A percentile compares a stretch with the other conserved stretches of the same genome.
phyloP scores from a whole-genome alignment of 106 monocot species.

The Dendrobium officinale region DNA sequence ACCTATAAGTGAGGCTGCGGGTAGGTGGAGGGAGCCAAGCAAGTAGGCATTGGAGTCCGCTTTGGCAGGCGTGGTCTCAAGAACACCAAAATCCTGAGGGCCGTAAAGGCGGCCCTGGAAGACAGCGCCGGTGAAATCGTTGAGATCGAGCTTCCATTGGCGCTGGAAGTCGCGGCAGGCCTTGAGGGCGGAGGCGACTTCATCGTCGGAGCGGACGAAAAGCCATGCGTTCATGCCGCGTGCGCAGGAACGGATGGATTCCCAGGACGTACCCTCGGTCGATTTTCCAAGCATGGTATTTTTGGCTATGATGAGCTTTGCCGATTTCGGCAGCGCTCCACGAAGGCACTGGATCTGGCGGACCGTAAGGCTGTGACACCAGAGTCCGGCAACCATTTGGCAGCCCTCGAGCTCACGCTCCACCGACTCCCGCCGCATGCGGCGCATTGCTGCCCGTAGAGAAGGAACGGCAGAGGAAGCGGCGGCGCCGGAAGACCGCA shows the following conservation, averaged over 20 bases:
- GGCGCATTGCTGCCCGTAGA: slow-evolving; percentile 5
- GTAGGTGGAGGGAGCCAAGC: slow-evolving; percentile 43
- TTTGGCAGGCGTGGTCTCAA: slow-evolving; percentile 46
- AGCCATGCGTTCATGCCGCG: slow-evolving; percentile 67
- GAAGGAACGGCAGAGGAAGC: slow-evolving; percentile 1
- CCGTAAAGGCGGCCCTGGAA: slow-evolving; percentile 59
- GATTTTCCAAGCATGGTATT: slow-evolving; percentile 39
- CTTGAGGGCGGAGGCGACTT: slow-evolving; percentile 37
- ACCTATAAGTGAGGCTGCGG: slow-evolving; percentile 32
- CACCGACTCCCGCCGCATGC: background rate
- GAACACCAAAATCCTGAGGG: slow-evolving; percentile 42
- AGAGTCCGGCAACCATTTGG: slow-evolving; percentile 60
- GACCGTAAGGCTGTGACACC: slow-evolving; percentile 52
- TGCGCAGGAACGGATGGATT: slow-evolving; percentile 31
- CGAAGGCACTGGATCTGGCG: slow-evolving; percentile 56
- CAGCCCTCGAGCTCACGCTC: slow-evolving; percentile 43
- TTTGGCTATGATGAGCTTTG: slow-evolving; percentile 47
- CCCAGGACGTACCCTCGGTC: slow-evolving; percentile 48
- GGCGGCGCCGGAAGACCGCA: slow-evolving; percentile 2
- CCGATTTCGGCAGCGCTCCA: slow-evolving; percentile 30
- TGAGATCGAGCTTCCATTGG: slow-evolving; percentile 38
- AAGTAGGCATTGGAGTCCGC: slow-evolving; percentile 34
- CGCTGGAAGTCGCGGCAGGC: slow-evolving; percentile 47
- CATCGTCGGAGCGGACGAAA: slow-evolving; percentile 50
- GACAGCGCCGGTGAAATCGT: slow-evolving; percentile 60